These are phyloP conservation scores for Dendrobium chrysotoxum DNA, from an alignment of 106 monocot species.

Conservation along the genomic window DNA sequence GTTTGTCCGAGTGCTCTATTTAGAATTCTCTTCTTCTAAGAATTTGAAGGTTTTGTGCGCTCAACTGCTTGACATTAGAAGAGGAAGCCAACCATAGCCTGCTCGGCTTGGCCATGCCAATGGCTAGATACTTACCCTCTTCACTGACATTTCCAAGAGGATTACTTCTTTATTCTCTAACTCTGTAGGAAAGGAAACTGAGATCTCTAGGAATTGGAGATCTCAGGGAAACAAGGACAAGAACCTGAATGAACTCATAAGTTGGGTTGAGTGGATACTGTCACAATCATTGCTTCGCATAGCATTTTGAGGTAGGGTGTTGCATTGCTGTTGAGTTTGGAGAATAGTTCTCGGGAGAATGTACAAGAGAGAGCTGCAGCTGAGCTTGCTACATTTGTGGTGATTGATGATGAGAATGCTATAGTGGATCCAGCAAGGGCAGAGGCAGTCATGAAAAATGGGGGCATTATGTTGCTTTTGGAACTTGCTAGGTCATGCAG, in stretches of 20 bases:
- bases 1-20: conserved; percentile 34
- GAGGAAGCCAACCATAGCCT: conserved; percentile 36
- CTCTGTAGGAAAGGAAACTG: conserved; percentile 14
- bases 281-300: conserved; percentile 66
- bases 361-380: conserved; percentile 90
- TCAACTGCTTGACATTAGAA: conserved; percentile 60
- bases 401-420: conserved; percentile 89
- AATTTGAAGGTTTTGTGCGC: conserved; percentile 63
- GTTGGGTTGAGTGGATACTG: conserved; percentile 85
- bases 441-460: conserved; percentile 77
- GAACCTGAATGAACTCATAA: conserved; percentile 46
- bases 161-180: conserved; percentile 41
- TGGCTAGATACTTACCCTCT: conserved; percentile 47
- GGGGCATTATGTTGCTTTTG: conserved; percentile 76
- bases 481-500: conserved; percentile 70
- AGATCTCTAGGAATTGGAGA: conserved; percentile 40
- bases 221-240: conserved; percentile 28
- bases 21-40: conserved; percentile 48
- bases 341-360: conserved; percentile 71
- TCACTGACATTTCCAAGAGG: conserved; percentile 56
- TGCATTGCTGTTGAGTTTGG: conserved; percentile 52
- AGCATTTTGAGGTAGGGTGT: conserved; percentile 67
- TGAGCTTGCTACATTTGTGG: conserved; percentile 86
- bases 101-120: conserved; percentile 28
- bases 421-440: conserved; percentile 73